Evolutionary conservation across 768 basidiomycete genomes (phyloP), one percentile per base, ranked within the genome.

Genomic region (Rossbeevera mucosa): DNA sequence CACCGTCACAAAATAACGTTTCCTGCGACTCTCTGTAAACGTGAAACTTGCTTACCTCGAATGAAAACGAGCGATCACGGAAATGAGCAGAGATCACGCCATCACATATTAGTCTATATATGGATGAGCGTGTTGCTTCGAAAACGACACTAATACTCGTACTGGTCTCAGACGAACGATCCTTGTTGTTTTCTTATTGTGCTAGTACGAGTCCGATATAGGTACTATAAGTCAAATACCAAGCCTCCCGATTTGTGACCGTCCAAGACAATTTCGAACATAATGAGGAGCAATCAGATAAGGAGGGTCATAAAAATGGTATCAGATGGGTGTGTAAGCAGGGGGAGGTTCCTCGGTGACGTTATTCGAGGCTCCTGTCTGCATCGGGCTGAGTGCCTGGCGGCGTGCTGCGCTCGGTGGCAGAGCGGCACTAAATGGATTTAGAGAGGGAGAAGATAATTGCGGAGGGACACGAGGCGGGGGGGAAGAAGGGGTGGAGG

Each of bases 301-400:
- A 14, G 40, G 8, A 20, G 9, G 29, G 43, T n/a, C 18, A 1
- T 33, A 46, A 18, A 26, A 25, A 20, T 7, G 44, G 3, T n/a
- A 13, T 67, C 25, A 58, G 2, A 56, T 4, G 13, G 58, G 57
- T 18, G 65, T 69, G 12, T 67, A 67, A 25, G 67, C 60, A 12
- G 65, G 65, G 11, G 65, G 65, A 25, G 65, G 55, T 2, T 65
- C 67, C 2, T 46, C 53, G 20, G 38, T 22, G 6, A 18, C 16
- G 22, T 29, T 47, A n/a, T 20, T 47, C 13, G 51, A 47, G 26
- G 28, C 26, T 13, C 57, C 67, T 0, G 67, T 64, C 9, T 50
- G 11, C 43, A 53, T 48, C 14, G 55, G 46, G 5, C 49, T 9
- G 9, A 59, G 38, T 13, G 41, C 36, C 38, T 25, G 20, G 5